A percentile compares a stretch with the other conserved stretches of the same genome.
These are phyloP conservation scores for Paraphoma sp. DNA, from an alignment of 2,329 filamentous ascomycete species.

Conservation along the genomic window DNA sequence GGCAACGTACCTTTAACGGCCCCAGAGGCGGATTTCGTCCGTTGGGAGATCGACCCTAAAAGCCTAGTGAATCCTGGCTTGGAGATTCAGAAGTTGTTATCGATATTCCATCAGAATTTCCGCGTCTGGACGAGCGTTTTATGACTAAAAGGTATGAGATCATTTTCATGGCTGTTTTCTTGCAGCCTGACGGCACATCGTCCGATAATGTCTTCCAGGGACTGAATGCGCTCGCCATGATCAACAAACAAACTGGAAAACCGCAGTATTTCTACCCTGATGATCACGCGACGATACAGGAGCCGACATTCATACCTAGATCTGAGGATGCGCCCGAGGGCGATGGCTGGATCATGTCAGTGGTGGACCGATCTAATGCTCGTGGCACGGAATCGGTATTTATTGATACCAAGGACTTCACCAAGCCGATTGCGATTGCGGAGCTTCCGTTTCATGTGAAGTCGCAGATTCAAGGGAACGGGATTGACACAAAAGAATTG, in stretches of 20 bases:
- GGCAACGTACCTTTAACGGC: not conserved
- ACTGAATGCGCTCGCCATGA: not conserved
- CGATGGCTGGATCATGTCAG: not conserved
- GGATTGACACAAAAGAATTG: conserved; percentile 52
- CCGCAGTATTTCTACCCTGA: not conserved
- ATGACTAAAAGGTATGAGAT: conserved; percentile 41
- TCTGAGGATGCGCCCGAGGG: not conserved
- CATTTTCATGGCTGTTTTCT: not conserved
- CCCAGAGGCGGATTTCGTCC: not conserved
- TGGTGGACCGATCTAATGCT: not conserved
- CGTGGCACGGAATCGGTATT: not conserved
- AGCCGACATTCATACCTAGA: not conserved
- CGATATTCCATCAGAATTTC: conserved; percentile 48
- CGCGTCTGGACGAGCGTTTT: conserved; percentile 52
- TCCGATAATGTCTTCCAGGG: not conserved
- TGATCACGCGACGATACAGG: not conserved
- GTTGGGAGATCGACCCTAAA: not conserved
- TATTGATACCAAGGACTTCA: conserved; percentile 47
- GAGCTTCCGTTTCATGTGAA: conserved; percentile 45
- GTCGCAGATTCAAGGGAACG: conserved; percentile 43
- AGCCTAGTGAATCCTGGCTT: not conserved
- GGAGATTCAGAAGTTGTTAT: conserved; percentile 39
- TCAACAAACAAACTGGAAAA: not conserved
- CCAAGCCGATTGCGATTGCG: conserved; percentile 44
- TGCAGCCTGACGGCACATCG: not conserved